Percentiles rank a stretch among this genome's conserved stretches.
These are phyloP conservation scores for Fusarium metavorans DNA, from an alignment of 2,329 filamentous ascomycete genomes.

Conservation along the genomic window DNA sequence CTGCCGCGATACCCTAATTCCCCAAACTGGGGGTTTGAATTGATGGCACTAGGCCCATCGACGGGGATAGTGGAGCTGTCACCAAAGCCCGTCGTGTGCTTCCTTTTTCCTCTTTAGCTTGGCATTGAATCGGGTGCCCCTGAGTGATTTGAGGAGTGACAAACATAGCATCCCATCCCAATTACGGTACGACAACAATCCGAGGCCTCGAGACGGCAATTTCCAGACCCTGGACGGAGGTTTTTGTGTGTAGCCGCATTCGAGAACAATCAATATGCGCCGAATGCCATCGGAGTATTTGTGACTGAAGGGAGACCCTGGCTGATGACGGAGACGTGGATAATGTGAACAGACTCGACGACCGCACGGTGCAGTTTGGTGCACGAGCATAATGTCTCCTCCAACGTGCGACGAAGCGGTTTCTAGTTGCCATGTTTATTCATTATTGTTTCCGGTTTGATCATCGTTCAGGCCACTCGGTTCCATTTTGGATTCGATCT, in stretches of 20 bases:
- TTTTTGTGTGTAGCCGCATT: conserved; percentile 17
- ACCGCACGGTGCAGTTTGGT: conserved; percentile 16
- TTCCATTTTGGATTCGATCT: conserved; percentile 8
- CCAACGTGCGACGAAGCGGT: conserved; percentile 20
- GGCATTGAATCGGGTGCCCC: background rate
- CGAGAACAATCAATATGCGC: conserved; percentile 8
- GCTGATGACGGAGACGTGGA: conserved; percentile 1
- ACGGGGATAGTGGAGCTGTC: background rate
- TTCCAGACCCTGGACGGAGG: conserved; percentile 15
- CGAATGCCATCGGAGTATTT: conserved; percentile 7
- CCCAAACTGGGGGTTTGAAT: background rate
- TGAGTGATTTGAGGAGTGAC: conserved; percentile 8
- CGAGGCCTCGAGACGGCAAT: conserved; percentile 16
- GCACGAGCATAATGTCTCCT: background rate
- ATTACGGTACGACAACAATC: conserved; percentile 14
- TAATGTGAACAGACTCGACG: conserved; percentile 10
- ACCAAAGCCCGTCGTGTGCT: background rate
- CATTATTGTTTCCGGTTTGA: conserved; percentile 14
- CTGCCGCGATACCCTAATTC: conserved; percentile 1
- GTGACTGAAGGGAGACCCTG: background rate
- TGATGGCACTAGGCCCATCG: background rate
- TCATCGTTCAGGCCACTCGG: conserved; percentile 8
- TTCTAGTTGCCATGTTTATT: conserved; percentile 27
- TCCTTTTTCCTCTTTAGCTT: conserved; percentile 20
- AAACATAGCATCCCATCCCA: conserved; percentile 29